Base-by-base conservation (phyloP, 345 rosid species). In the Bruguiera gymnorhiza region DNA sequence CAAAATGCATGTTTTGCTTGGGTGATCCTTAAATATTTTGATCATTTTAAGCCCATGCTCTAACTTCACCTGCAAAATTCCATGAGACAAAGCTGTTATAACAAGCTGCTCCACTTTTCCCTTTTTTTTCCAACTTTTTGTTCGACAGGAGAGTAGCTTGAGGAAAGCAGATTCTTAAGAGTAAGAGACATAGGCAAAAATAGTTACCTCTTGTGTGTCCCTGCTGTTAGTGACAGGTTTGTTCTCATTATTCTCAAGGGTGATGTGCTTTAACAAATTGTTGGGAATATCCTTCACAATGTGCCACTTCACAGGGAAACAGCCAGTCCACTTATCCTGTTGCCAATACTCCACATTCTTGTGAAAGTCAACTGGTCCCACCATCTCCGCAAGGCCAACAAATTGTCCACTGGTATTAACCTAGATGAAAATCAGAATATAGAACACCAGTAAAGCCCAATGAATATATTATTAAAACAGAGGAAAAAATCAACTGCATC, bases 271-370 rank as follows among this genome's bases (percentile, higher is more conserved):
- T 88, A 94, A 78, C 63, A 82, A 86, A 72, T 88, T 87, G 77
- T 94, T 94, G 24, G 98, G 97, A n/a, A 94, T 86, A 81, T 94
- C 98, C 81, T 94, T 94, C 26, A 94, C 86, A 61, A 94, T 74
- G 72, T 87, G 97, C 98, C 98, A 94, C 85, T 87, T 91, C 43
- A 94, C 85, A 8, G 91, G 90, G 88, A 91, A 94, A 70, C 86
- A 89, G 31, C 98, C 98, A 65, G 90, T 91, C 98, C 98, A 94
- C 82, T 94, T 94, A 79, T 94, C 97, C 71, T 89, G 97, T 65
- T 94, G 98, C 98, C 97, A 94, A 68, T 86, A 89, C 66, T 94
- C 95, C 20, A 87, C 84, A 55, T 76, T 89, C 78, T 85, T 91
- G 61, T 88, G 75, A 67, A 91, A 94, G 81, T 94, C 96, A 77